Conservation (phyloP, 2,329 filamentous ascomycete species). For the Mycocentrospora acerina region DNA sequence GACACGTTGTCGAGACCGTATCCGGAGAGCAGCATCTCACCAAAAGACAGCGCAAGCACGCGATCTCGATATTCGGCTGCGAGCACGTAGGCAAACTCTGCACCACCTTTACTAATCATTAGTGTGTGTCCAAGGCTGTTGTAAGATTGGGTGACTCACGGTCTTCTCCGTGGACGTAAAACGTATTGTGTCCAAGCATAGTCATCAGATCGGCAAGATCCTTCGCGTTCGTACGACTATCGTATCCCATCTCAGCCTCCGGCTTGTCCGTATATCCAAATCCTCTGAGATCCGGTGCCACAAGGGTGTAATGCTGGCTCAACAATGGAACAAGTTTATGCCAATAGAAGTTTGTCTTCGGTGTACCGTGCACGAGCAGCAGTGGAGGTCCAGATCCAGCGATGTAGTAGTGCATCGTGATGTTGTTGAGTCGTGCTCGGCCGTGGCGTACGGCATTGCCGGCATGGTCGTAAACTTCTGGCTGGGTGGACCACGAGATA, state of each 20-base stretch:
- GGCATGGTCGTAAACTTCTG: constrained; percentile 12
- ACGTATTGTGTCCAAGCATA: constrained; percentile 34
- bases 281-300: constrained; percentile 38
- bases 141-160: constrained; percentile 8
- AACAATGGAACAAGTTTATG: constrained; percentile 37
- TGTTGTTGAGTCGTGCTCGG: constrained; percentile 10
- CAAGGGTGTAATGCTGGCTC: constrained; percentile 35
- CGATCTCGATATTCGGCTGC: constrained; percentile 34
- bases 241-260: constrained; percentile 29
- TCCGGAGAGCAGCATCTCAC: constrained; percentile 39
- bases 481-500: constrained; percentile 8
- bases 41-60: constrained; percentile 21
- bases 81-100: constrained; percentile 40
- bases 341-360: constrained; percentile 29
- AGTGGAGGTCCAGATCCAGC: constrained; percentile 7
- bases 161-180: constrained; percentile 39
- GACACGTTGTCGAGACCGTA: constrained; percentile 34
- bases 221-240: constrained; percentile 32
- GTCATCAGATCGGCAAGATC: constrained; percentile 39
- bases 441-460: constrained; percentile 11
- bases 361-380: constrained; percentile 10
- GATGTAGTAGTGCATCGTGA: constrained; percentile 12
- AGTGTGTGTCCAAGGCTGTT: background rate
- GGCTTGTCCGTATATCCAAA: constrained; percentile 42
- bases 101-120: constrained; percentile 16